Base-by-base conservation (phyloP, 2,329 filamentous ascomycete genomes). In the Chaetomium strumarium region DNA sequence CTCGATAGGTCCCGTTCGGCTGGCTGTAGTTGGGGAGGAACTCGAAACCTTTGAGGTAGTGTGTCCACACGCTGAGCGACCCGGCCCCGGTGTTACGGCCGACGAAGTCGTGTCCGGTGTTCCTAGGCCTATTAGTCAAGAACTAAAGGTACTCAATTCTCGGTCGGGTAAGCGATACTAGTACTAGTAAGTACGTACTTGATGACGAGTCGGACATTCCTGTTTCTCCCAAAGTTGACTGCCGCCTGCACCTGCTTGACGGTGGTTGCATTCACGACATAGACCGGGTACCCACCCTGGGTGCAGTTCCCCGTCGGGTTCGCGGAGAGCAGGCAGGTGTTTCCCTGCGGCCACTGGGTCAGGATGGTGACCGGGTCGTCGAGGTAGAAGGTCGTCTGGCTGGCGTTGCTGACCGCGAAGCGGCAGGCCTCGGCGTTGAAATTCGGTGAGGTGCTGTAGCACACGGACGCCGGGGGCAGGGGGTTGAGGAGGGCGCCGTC, bases 41-140 rank as follows among this genome's bases (percentile, higher is more conserved):
- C 20, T 55, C 52, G 49, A 72, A 69, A 7, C 70, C 65, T 58
- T 78, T 76, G 41, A 82, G 68, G 51, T 73, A 63, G 49, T 81
- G 77, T 10, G 73, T 80, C 75, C 79, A 81, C 31, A 83, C 64
- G 8, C 70, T 70, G 3, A 83, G 61, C 0, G 75, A 71, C 0
- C 81, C 80, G 3, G 73, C 73, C 9, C 81, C 46, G 37, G 46
- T 34, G 10, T 13, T 40, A 2, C 46, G 36, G 12, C 46, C 46
- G 16, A 11, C 29, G 12, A 14, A 73, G 52, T 79, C 77, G 60
- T 81, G 77, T 0, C 78, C 77, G 0, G 77, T 80, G 56, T 79
- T 79, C 41, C 52, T 55, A 11, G 12, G 5, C 19, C 17, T 5
- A 7, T 24, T 33, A 30, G 34, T 12, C 6, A 13, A n/a, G n/a